Conservation (phyloP, 306 rosid genomes). For the Castanospermum australe region DNA sequence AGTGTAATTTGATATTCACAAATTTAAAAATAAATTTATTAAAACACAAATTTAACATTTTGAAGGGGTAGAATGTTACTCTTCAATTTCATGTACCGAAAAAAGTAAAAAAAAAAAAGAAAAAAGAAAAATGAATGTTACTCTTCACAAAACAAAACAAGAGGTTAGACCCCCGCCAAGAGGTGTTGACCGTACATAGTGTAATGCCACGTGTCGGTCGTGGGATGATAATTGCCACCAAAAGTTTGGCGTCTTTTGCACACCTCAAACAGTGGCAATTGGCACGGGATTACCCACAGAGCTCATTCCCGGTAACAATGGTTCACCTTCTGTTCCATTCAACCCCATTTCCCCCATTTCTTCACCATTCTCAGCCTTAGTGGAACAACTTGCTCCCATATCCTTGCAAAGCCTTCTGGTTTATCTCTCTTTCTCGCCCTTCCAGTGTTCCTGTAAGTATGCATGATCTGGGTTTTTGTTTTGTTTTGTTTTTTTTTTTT, state of each 20-base stretch:
- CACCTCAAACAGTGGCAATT: neutral
- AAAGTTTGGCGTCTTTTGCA: neutral
- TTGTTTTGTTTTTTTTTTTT: neutral
- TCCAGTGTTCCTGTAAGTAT: constrained; percentile 15
- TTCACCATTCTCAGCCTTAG: neutral
- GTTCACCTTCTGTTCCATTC: constrained; percentile 12
- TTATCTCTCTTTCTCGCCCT: neutral
- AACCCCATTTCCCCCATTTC: neutral
- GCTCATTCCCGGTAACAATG: constrained; percentile 29
- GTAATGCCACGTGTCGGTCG: constrained; percentile 17
- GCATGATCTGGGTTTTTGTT: too few relatives aligned
- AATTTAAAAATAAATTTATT: too few relatives aligned
- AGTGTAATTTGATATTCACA: too few relatives aligned
- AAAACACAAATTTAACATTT: too few relatives aligned
- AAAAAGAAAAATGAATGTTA: too few relatives aligned
- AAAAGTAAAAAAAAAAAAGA: too few relatives aligned
- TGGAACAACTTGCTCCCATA: neutral
- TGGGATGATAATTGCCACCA: neutral
- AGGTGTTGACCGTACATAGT: constrained; percentile 1
- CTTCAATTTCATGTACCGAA: too few relatives aligned
- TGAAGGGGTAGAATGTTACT: too few relatives aligned
- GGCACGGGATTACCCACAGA: neutral
- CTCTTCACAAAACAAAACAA: neutral
- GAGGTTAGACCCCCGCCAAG: neutral
- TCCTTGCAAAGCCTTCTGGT: neutral